These are phyloP conservation scores for Cenchrus fungigraminus DNA, from an alignment of 176 grass and related monocot species.

Conservation along the genomic window DNA sequence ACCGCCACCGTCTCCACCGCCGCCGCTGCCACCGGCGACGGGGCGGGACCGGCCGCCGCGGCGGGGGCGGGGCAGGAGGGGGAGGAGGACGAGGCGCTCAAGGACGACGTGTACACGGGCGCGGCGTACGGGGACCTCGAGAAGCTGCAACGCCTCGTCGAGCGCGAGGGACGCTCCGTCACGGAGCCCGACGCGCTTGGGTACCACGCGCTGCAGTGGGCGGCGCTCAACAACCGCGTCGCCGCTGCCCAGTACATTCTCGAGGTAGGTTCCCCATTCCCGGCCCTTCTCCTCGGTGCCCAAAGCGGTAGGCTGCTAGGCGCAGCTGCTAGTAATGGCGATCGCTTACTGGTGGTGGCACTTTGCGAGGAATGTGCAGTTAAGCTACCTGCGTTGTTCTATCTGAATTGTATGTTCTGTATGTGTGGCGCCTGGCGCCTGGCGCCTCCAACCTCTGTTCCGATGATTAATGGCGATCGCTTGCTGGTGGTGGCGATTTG, in stretches of 20 bases:
- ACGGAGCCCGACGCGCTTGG: constrained; percentile 70
- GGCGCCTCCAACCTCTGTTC: background rate
- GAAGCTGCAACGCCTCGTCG: constrained; percentile 85
- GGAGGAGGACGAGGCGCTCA: constrained; percentile 61
- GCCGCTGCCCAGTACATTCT: constrained; percentile 93
- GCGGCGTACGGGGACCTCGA: constrained; percentile 91
- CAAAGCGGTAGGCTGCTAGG: background rate
- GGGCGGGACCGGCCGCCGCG: constrained; percentile 12
- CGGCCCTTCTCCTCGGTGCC: background rate
- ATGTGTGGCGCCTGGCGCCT: too few relatives aligned
- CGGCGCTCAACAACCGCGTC: constrained; percentile 91
- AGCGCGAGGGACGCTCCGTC: constrained; percentile 72
- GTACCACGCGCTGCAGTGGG: constrained; percentile 92
- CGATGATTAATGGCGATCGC: background rate
- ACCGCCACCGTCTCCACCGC: constrained; percentile 25
- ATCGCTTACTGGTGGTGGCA: background rate
- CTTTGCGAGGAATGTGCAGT: constrained; percentile 12
- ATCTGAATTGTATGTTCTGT: background rate
- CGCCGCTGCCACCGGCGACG: background rate
- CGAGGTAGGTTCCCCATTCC: constrained; percentile 48
- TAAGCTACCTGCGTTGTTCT: background rate
- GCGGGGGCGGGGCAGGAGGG: constrained; percentile 19
- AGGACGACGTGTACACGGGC: constrained; percentile 89
- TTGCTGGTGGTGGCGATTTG: background rate
- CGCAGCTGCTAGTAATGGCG: background rate